Conservation (phyloP, 768 basidiomycete species). For the Boletellus emodensis region DNA sequence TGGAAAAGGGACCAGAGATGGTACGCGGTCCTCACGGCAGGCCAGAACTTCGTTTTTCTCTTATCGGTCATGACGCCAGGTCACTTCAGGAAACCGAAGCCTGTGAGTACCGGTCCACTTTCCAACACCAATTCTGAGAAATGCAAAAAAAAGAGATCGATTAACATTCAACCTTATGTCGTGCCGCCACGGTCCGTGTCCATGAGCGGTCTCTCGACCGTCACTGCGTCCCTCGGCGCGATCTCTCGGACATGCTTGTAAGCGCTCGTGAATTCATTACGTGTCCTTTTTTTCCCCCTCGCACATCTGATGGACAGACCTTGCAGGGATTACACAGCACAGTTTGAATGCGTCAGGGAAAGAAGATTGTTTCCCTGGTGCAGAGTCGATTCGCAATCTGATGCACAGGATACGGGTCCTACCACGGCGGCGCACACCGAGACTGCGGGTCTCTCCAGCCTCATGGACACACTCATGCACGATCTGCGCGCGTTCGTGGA, state of each 20-base stretch:
- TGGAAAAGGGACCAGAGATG: not conserved
- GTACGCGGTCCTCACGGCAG: not conserved
- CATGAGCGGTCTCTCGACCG: not conserved
- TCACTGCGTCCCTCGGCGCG: conserved; percentile 4
- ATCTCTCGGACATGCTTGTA: conserved; percentile 6
- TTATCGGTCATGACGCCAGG: not conserved
- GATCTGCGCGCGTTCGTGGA: conserved; percentile 10
- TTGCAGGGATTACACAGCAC: conserved; percentile 5
- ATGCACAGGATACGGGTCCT: not conserved
- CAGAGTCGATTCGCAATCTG: not conserved
- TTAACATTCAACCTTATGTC: not conserved
- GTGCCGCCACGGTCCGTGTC: not conserved
- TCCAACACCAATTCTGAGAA: not conserved
- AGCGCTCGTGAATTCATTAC: not conserved
- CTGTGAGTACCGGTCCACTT: conserved; percentile 1
- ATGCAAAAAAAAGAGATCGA: not conserved
- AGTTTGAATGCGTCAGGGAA: conserved; percentile 6
- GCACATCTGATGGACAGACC: not conserved
- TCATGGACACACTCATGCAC: conserved; percentile 1
- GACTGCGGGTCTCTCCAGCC: not conserved
- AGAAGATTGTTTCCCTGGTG: not conserved
- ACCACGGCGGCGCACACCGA: not conserved
- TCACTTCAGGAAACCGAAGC: conserved; percentile 4
- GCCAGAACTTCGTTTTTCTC: not conserved
- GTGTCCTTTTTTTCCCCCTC: not conserved